Base-by-base conservation (phyloP, 352 stramenopile genomes). In the Globisporangium polare region DNA sequence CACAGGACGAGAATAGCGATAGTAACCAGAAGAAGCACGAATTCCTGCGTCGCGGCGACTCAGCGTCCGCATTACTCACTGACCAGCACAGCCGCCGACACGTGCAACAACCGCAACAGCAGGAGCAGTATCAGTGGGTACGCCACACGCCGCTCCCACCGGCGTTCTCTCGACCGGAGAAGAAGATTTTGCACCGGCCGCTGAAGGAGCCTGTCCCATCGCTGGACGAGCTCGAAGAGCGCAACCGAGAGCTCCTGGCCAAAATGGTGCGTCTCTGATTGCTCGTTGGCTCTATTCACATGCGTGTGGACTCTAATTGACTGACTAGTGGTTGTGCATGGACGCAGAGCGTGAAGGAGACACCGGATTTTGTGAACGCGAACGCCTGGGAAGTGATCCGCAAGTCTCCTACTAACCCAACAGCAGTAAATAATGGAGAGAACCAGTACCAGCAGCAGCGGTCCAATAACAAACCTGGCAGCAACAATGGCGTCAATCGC, bases 331-430 rank as follows among this genome's bases (percentile, higher is more conserved):
- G 1, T n/a, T 41, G 31, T 3, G 20, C 35, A 29, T 47, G 15
- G 29, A n/a, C 53, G 9, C 54, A 90, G 76, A 76, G 67, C 31
- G 72, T 80, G 45, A 90, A 88, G 53, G 77, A 90, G 33, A 65
- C 55, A 18, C 67, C 83, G 24, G 77, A 92, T 46, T 91, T 80
- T 68, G 73, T 94, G 29, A 92, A 81, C 33, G 60, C 71, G 10
- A 93, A 93, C 47, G 81, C 81, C 0, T 94, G 82, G 80, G 73
- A 92, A 51, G 82, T 92, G 41, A 94, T 92, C 60, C 78, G 80
- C 20, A 65, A 77, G 42, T 55, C 71, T 0, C 81, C 77, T 0
- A 27, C 53, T 22, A 66, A 70, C 33, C 29, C 53, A 4, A 18
- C 22, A 31, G n/a, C 47, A 41, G 50, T 26, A 37, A n/a, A 37